Base-by-base conservation (phyloP, 179 eudicot species). In the Corrigiola litoralis region DNA sequence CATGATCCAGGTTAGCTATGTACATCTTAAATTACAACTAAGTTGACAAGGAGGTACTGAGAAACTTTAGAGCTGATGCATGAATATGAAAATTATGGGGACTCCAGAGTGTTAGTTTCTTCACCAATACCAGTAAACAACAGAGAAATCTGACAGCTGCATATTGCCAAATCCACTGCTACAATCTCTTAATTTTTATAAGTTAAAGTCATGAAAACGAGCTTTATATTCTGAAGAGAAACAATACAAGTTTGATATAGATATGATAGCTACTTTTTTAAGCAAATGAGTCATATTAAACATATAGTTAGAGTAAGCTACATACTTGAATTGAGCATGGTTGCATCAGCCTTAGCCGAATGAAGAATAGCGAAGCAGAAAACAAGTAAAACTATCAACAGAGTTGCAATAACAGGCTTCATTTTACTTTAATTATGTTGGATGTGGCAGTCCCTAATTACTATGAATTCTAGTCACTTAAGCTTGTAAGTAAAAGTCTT, bases 361-460 rank as follows among this genome's bases (percentile, higher is more conserved):
- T 54, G 71, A 46, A 67, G 74, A 57, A 74, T 38, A 28, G 72
- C 53, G 52, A 57, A 37, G 62, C 45, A 24, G 31, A 69, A 62
- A 41, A 70, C 46, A 25, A 71, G 63, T 1, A 57, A 58, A 73
- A 36, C 42, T 9, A 80, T 38, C 5, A 74, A 47, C 21, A 76
- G 17, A 21, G 49, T 51, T 60, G 66, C 67, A 4, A 44, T 28
- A 66, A 49, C n/a, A 58, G 62, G 37, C 75, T 79, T 79, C 80
- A 72, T 72, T 12, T 45, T 68, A 54, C 33, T 51, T 33, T 12
- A 6, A 25, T 66, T n/a, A 18, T 38, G n/a, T 51, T 36, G n/a
- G n/a, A n/a, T 52, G 24, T 21, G 37, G 21, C 0, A 46, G 1
- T 32, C n/a, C n/a, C n/a, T n/a, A n/a, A n/a, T n/a, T n/a, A 14